Evolutionary conservation across 495 filamentous ascomycete species (phyloP), one percentile per base, ranked within the genome.

Genomic region (Aspergillus diversus): DNA sequence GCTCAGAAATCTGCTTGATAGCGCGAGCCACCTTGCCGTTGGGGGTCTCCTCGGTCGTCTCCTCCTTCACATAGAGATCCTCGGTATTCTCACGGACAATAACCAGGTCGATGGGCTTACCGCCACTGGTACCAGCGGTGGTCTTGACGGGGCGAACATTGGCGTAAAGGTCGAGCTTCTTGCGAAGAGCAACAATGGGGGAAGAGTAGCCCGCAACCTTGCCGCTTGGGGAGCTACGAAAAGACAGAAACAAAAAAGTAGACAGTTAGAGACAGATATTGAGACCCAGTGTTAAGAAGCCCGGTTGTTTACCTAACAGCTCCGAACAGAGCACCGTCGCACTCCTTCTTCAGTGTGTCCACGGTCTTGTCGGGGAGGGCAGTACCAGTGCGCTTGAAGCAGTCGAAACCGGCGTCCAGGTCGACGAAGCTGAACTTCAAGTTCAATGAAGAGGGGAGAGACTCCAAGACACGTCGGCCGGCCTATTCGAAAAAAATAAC

Each of bases 41-140:
- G 59, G 87, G 83, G 49, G 83, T 86, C 21, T 90, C 85, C 73
- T 83, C 85, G 31, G 92, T 97, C 70, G 79, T 83, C 80, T 99
- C 95, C 77, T 98, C 92, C 81, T 99, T 99, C 63, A 99, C 96
- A 83, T 99, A 99, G 32, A 99, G 83, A 71, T 98, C 95, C 80
- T 99, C 95, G 57, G 95, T 99, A 81, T 99, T 99, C 78, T 99
- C 95, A 61, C 95, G 90, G 57, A 98, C 95, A 66, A 97, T 99
- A 72, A 99, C 95, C 69, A 99, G 87, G 80, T 99, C 95, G 72
- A 98, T 92, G 57, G 90, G 87, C 21, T 77, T 79, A 57, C 81
- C 82, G 42, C 80, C 76, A 72, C 73, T 77, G 68, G 71, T 75
- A 47, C 78, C 78, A 37, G 64, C 68, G 60, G 93, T 90, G 53